These are phyloP conservation scores for Leishmania braziliensis DNA, from an alignment of 208 protist genomes.

Conservation along the genomic window DNA sequence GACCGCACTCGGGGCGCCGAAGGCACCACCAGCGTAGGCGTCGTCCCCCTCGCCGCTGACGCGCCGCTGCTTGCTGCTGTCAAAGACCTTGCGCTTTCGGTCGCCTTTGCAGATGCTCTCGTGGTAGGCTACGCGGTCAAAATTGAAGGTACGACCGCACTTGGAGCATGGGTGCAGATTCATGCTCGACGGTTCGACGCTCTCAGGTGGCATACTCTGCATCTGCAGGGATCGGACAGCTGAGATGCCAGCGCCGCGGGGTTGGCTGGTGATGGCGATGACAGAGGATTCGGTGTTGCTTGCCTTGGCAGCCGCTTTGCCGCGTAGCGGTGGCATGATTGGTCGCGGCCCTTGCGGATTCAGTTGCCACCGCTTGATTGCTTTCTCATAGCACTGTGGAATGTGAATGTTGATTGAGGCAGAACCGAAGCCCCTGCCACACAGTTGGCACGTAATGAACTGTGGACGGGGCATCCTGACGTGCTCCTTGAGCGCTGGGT, in stretches of 20 bases:
- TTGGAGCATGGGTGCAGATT: constrained; percentile 87
- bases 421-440: constrained; percentile 77
- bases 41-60: constrained; percentile 37
- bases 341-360: constrained; percentile 75
- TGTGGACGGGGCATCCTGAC: constrained; percentile 60
- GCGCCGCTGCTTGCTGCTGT: constrained; percentile 76
- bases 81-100: constrained; percentile 74
- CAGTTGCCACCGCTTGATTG: constrained; percentile 79
- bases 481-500: not conserved
- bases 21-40: constrained; percentile 26
- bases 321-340: constrained; percentile 61
- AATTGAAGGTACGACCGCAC: constrained; percentile 88
- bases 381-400: constrained; percentile 91
- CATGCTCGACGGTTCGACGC: constrained; percentile 30
- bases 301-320: constrained; percentile 6
- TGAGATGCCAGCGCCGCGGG: constrained; percentile 49
- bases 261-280: constrained; percentile 22
- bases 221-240: constrained; percentile 48
- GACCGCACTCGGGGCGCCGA: constrained; percentile 18
- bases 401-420: constrained; percentile 88
- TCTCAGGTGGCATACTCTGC: constrained; percentile 18
- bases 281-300: constrained; percentile 1
- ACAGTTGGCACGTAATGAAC: constrained; percentile 83
- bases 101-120: constrained; percentile 88
- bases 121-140: constrained; percentile 89